Evolutionary conservation across 2,329 filamentous ascomycete genomes (phyloP).

Genomic region (Apiospora pterosperma): DNA sequence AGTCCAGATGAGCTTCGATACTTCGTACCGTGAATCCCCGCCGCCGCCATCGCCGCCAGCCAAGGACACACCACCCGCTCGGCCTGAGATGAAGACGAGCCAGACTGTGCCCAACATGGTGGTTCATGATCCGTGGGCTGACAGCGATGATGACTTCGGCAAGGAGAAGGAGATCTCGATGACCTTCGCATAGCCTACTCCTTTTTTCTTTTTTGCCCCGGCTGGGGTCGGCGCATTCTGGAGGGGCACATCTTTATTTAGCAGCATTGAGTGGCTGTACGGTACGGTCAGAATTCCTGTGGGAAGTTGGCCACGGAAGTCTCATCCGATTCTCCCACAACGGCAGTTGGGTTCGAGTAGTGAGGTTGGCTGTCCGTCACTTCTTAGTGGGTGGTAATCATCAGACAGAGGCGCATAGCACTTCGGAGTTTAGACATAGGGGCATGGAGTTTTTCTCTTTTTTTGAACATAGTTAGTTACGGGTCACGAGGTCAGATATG

Average conservation of each 20-base stretch:
- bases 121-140: slow-evolving; percentile 64
- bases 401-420: not conserved
- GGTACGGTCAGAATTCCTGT: not conserved
- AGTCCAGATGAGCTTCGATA: slow-evolving; percentile 71
- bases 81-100: slow-evolving; percentile 40
- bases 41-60: slow-evolving; percentile 27
- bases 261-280: not conserved
- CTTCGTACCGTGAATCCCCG: slow-evolving; percentile 42
- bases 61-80: slow-evolving; percentile 23
- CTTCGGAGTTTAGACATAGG: not conserved
- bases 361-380: not conserved
- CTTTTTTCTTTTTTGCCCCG: not conserved
- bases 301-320: not conserved
- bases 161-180: slow-evolving; percentile 74
- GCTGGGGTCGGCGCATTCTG: not conserved
- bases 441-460: not conserved
- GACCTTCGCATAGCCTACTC: slow-evolving; percentile 64
- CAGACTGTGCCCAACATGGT: slow-evolving; percentile 49
- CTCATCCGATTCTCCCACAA: too few relatives aligned
- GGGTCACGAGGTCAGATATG: not conserved
- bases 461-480: not conserved
- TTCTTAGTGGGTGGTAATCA: not conserved
- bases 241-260: not conserved
- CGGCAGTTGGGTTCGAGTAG: not conserved
- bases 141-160: slow-evolving; percentile 64